phyloP scores from a whole-genome alignment of 345 rosid species.

The Cochlearia excelsa region DNA sequence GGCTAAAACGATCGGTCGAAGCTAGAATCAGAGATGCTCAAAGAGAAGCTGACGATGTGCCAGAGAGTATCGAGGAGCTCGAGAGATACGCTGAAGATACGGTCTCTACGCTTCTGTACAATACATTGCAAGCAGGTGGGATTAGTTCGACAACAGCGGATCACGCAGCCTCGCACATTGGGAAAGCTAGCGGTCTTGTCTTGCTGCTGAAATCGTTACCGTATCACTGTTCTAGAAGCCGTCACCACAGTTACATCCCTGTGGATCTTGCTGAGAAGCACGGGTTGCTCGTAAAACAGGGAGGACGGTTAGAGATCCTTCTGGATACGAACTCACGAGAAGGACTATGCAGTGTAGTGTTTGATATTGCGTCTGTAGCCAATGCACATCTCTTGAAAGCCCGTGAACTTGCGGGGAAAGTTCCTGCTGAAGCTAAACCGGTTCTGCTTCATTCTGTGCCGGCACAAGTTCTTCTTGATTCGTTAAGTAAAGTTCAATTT shows the following conservation, averaged over 20 bases:
- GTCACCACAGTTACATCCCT: slow-evolving; percentile 68
- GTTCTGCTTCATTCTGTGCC: slow-evolving; percentile 80
- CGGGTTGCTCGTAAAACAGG: slow-evolving; percentile 60
- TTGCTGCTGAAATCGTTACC: slow-evolving; percentile 75
- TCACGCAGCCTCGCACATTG: slow-evolving; percentile 88
- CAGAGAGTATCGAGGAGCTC: slow-evolving; percentile 61
- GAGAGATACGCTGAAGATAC: slow-evolving; percentile 92
- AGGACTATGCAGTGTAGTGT: slow-evolving; percentile 59
- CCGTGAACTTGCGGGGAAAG: slow-evolving; percentile 58
- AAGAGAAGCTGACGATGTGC: slow-evolving; percentile 61
- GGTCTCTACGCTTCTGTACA: slow-evolving; percentile 68
- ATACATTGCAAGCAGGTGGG: slow-evolving; percentile 86
- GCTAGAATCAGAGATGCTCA: slow-evolving; percentile 78
- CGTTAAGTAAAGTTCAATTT: slow-evolving; percentile 60
- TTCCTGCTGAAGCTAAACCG: slow-evolving; percentile 68
- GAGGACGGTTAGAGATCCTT: slow-evolving; percentile 54
- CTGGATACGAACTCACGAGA: slow-evolving; percentile 61
- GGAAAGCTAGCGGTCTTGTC: slow-evolving; percentile 90
- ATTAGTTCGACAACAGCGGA: slow-evolving; percentile 73
- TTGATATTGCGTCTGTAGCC: slow-evolving; percentile 87
- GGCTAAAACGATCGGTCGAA: slow-evolving; percentile 84
- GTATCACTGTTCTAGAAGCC: slow-evolving; percentile 71
- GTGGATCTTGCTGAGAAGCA: slow-evolving; percentile 65
- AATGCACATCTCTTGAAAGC: slow-evolving; percentile 79
- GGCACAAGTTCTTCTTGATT: slow-evolving; percentile 62